phyloP scores from a whole-genome alignment of 2,329 filamentous ascomycete genomes.

The Esteya vermicola region DNA sequence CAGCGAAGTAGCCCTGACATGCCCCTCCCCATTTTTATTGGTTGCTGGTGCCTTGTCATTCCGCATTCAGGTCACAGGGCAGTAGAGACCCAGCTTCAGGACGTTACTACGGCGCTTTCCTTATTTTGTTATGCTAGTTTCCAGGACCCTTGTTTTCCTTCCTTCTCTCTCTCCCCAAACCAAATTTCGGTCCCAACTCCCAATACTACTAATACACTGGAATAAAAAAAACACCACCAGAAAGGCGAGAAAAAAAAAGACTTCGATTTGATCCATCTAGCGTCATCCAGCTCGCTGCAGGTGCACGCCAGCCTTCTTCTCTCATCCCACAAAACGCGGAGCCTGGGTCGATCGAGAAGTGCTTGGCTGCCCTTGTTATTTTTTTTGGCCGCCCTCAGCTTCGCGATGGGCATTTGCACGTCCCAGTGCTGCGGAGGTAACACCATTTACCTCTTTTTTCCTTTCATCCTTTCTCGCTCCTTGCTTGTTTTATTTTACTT shows the following conservation, averaged over 20 bases:
- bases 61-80: neutral
- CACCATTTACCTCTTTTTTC: neutral
- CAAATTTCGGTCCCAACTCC: neutral
- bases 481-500: too few relatives aligned
- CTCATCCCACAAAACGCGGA: neutral
- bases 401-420: slow-evolving; percentile 46
- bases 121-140: slow-evolving; percentile 1
- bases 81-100: neutral
- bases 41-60: neutral
- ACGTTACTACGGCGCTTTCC: neutral
- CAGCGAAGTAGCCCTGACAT: neutral
- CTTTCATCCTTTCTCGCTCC: neutral
- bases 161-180: neutral
- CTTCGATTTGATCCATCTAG: too few relatives aligned
- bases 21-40: neutral
- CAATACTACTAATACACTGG: neutral
- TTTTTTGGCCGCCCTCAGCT: too few relatives aligned
- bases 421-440: slow-evolving; percentile 48
- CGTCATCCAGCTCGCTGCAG: too few relatives aligned
- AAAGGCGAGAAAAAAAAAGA: too few relatives aligned
- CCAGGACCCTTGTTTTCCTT: neutral
- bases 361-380: neutral
- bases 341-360: neutral
- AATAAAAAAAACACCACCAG: too few relatives aligned
- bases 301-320: too few relatives aligned